Evolutionary conservation across 192 early-diverging fungal species (phyloP).

Genomic region (Chytriomyces sp.): DNA sequence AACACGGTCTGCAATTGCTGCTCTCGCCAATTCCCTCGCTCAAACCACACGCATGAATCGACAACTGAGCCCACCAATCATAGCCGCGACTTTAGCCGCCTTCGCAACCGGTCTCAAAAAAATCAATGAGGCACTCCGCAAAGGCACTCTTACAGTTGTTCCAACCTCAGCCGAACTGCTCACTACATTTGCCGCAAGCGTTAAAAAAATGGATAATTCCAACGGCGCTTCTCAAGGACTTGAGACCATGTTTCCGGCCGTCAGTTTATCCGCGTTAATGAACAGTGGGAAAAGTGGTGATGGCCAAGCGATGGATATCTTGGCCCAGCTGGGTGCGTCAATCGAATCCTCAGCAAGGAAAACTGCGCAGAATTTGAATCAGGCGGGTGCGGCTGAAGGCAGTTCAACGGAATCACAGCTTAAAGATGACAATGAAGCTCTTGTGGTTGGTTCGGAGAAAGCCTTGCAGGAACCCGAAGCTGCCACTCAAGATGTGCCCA

Average conservation of each 20-base stretch:
- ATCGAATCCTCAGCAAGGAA: constrained; percentile 7
- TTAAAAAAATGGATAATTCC: constrained; percentile 5
- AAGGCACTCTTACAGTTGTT: neutral
- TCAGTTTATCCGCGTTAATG: neutral
- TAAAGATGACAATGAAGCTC: no score
- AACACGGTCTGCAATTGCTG: constrained; percentile 5
- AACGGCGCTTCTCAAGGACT: neutral
- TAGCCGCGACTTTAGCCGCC: constrained; percentile 27
- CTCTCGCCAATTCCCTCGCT: constrained; percentile 30
- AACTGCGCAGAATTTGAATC: neutral
- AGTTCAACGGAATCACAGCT: no score
- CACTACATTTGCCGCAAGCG: constrained; percentile 20
- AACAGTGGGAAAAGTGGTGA: neutral
- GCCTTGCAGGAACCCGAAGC: no score
- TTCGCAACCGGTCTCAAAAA: constrained; percentile 29
- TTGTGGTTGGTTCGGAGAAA: no score
- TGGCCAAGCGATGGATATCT: constrained; percentile 1
- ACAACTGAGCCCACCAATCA: constrained; percentile 1
- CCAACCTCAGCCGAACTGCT: constrained; percentile 25
- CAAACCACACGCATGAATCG: constrained; percentile 1
- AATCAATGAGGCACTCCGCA: constrained; percentile 21
- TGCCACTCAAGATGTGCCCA: no score
- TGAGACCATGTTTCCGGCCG: neutral
- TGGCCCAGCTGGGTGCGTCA: constrained; percentile 7
- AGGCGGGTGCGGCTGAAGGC: no score